These are phyloP conservation scores for Didymella exigua DNA, from an alignment of 2,329 filamentous ascomycete species.

Conservation along the genomic window DNA sequence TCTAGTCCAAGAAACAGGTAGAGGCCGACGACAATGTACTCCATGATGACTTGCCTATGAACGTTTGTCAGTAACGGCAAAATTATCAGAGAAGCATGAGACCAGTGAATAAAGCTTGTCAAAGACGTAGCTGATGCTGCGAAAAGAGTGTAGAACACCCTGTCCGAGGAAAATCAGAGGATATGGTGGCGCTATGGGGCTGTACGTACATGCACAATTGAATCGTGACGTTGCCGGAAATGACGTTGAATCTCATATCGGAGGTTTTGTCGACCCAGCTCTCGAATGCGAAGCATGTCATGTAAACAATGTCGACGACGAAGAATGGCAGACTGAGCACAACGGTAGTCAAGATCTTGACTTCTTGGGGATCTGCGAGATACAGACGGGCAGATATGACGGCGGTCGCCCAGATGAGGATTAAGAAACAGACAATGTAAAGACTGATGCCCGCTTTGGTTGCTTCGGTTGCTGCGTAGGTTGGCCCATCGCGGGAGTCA, in stretches of 20 bases:
- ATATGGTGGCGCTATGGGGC: background rate
- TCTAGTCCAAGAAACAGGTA: conserved; percentile 41
- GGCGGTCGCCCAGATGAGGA: conserved; percentile 44
- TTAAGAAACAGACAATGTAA: conserved; percentile 42
- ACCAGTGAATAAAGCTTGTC: background rate
- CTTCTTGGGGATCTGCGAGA: conserved; percentile 39
- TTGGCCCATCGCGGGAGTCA: conserved; percentile 37
- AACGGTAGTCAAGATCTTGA: conserved; percentile 45
- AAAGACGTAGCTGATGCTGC: background rate
- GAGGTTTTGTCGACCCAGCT: conserved; percentile 22
- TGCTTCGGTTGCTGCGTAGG: conserved; percentile 41
- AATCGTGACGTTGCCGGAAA: conserved; percentile 41
- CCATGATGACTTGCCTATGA: conserved; percentile 44
- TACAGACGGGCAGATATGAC: conserved; percentile 45
- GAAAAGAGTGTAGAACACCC: background rate
- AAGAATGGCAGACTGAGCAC: conserved; percentile 46
- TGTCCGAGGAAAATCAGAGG: background rate
- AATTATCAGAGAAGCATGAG: too few relatives aligned
- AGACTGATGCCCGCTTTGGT: conserved; percentile 45
- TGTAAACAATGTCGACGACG: conserved; percentile 45
- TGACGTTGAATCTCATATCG: conserved; percentile 42
- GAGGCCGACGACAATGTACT: conserved; percentile 42
- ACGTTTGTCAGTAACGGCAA: background rate
- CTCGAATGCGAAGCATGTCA: conserved; percentile 48
- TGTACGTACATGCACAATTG: conserved; percentile 46